phyloP scores from a whole-genome alignment of 2,329 filamentous ascomycete genomes.

The Rhynchosporium graminicola region DNA sequence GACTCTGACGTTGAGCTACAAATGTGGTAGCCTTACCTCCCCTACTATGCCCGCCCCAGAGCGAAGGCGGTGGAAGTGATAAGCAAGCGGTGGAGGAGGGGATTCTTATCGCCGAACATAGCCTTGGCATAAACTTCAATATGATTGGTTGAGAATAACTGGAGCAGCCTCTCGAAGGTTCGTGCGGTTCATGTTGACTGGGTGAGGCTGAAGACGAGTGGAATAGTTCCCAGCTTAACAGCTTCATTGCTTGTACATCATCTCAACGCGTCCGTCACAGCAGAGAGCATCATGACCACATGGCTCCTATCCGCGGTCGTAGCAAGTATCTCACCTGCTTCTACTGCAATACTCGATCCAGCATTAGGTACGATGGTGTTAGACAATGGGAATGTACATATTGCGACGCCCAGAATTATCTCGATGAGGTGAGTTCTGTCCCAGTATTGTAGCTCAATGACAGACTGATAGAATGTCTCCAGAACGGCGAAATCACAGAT shows the following conservation, averaged over 20 bases:
- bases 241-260: background rate
- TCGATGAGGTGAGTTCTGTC: slow-evolving; percentile 70
- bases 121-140: background rate
- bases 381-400: slow-evolving; percentile 71
- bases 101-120: background rate
- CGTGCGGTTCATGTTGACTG: background rate
- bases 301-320: slow-evolving; percentile 28
- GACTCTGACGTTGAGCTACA: background rate
- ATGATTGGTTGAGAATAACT: background rate
- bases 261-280: background rate
- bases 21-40: slow-evolving; percentile 17
- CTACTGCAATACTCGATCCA: slow-evolving; percentile 75
- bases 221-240: background rate
- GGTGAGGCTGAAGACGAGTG: slow-evolving; percentile 12
- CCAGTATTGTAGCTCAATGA: background rate
- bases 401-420: slow-evolving; percentile 86
- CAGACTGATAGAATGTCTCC: slow-evolving; percentile 17
- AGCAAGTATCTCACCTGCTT: slow-evolving; percentile 64
- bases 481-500: slow-evolving; percentile 89
- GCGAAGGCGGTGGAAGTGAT: slow-evolving; percentile 17
- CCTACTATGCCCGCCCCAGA: background rate
- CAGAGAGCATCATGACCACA: slow-evolving; percentile 30
- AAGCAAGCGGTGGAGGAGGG: slow-evolving; percentile 15
- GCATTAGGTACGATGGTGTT: slow-evolving; percentile 58
- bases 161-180: background rate